Base-by-base conservation (phyloP, 148 eudicot species). In the Camellia japonica region DNA sequence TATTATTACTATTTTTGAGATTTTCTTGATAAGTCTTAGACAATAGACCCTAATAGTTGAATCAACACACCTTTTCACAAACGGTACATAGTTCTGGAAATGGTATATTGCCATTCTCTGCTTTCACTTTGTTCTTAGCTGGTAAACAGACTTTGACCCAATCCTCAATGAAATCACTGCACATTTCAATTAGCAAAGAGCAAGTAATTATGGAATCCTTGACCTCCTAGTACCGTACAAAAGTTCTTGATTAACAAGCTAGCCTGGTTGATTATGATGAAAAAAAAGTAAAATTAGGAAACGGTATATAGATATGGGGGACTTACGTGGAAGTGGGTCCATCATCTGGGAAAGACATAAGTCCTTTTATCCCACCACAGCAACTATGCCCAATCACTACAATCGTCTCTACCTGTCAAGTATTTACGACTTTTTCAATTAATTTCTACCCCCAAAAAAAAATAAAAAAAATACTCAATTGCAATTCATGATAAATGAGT, bases 341-440 rank as follows among this genome's bases (percentile, higher is more conserved):
- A 12, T 88, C 93, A 16, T 81, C 87, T 2, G 95, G 89, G 90
- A 92, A 78, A 43, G 98, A 84, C 99, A 96, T 90, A 77, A 96
- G 97, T 61, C 98, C 99, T 87, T 96, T 96, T 80, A 96, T 96
- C 73, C 99, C 99, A 87, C 99, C 99, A 83, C 99, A 96, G 63
- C 86, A 82, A 79, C 99, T 96, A 87, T 96, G 99, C 5, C 99
- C 99, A 80, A 96, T 92, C 30, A 96, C 97, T 61, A 96, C 90
- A 77, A 96, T 96, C 80, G 90, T 78, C 77, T 83, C 73, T 61
- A 96, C 98, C 98, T 94, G 88, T 20, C 15, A 38, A 4, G 52
- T 14, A 13, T 16, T 63, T 64, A 3, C 13, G 14, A 59, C 3
- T 41, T 59, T 44, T n/a, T 13, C 23, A 3, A 2, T 20, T 56